Evolutionary conservation across 495 filamentous ascomycete species (phyloP).

Genomic region (Thermothielavioides terrestris): DNA sequence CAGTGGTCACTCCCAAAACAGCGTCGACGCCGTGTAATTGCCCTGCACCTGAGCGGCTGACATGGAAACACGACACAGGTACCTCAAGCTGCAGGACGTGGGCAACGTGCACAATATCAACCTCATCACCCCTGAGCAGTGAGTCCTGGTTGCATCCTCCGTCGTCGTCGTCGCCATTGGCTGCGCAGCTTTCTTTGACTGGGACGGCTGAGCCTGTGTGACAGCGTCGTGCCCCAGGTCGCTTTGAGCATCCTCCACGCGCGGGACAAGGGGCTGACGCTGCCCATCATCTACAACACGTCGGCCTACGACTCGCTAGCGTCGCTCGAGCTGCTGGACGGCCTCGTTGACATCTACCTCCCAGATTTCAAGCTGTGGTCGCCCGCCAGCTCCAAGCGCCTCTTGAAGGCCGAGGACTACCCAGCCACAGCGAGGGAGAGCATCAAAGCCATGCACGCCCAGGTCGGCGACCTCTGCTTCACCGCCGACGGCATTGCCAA

Average conservation of each 20-base stretch:
- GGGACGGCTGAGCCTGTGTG: constrained; percentile 36
- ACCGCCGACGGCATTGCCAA: constrained; percentile 67
- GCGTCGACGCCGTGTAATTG: too few species aligned
- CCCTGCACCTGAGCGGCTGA: background rate
- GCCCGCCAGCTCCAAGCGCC: constrained; percentile 48
- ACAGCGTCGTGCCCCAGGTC: constrained; percentile 61
- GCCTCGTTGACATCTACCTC: constrained; percentile 69
- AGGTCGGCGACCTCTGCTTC: constrained; percentile 71
- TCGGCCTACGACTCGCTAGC: constrained; percentile 64
- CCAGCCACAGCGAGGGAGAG: constrained; percentile 56
- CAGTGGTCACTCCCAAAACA: too few species aligned
- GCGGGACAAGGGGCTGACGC: constrained; percentile 50
- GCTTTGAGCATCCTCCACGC: constrained; percentile 61
- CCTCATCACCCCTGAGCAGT: constrained; percentile 63
- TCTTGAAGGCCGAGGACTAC: constrained; percentile 69
- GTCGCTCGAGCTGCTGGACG: constrained; percentile 58
- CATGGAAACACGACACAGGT: constrained; percentile 44
- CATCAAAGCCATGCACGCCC: constrained; percentile 63
- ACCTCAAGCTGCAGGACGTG: constrained; percentile 63
- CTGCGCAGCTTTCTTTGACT: constrained; percentile 1
- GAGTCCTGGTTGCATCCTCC: too few species aligned
- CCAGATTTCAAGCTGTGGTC: constrained; percentile 76
- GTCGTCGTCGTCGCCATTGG: too few species aligned
- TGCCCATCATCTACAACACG: constrained; percentile 74
- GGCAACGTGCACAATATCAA: constrained; percentile 75